Conservation (phyloP, 805 yeast species). For the Priceomyces medius region DNA sequence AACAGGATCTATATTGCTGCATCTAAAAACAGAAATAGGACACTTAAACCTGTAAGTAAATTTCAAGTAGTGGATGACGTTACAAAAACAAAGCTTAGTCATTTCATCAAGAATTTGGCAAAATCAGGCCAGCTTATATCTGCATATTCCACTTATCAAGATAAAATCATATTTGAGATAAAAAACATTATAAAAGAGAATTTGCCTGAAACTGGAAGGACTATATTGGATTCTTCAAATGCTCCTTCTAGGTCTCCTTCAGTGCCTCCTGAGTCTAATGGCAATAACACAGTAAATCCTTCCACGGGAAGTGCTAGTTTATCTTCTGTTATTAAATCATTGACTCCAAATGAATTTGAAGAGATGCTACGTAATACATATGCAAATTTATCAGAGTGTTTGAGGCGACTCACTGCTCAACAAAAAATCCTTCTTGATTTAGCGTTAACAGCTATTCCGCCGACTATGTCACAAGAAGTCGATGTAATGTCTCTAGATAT, state of each 20-base stretch:
- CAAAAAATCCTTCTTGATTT: slow-evolving; percentile 77
- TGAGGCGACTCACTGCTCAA: slow-evolving; percentile 71
- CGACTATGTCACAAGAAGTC: slow-evolving; percentile 16
- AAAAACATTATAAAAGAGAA: slow-evolving; percentile 66
- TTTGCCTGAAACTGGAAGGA: slow-evolving; percentile 48
- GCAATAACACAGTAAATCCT: slow-evolving; percentile 1
- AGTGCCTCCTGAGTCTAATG: slow-evolving; percentile 21
- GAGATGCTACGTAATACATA: slow-evolving; percentile 62
- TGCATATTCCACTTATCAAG: slow-evolving; percentile 67
- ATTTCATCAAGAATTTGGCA: slow-evolving; percentile 54
- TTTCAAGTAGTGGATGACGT: slow-evolving; percentile 40
- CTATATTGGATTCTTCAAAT: slow-evolving; percentile 23
- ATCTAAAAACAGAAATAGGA: slow-evolving; percentile 23
- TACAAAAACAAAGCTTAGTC: slow-evolving; percentile 44
- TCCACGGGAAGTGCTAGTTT: slow-evolving; percentile 15
- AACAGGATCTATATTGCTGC: slow-evolving; percentile 41
- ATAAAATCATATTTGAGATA: slow-evolving; percentile 64
- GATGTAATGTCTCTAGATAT: slow-evolving; percentile 65
- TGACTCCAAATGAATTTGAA: slow-evolving; percentile 76
- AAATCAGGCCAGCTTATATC: slow-evolving; percentile 59
- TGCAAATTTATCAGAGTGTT: slow-evolving; percentile 64
- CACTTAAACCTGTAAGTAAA: slow-evolving; percentile 23
- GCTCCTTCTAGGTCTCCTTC: slow-evolving; percentile 30
- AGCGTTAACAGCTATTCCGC: slow-evolving; percentile 43
- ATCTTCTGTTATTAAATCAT: slow-evolving; percentile 51